A percentile compares a stretch with the other conserved stretches of the same genome.
phyloP scores from a whole-genome alignment of 768 basidiomycete genomes.

The Lentinus tigrinus region DNA sequence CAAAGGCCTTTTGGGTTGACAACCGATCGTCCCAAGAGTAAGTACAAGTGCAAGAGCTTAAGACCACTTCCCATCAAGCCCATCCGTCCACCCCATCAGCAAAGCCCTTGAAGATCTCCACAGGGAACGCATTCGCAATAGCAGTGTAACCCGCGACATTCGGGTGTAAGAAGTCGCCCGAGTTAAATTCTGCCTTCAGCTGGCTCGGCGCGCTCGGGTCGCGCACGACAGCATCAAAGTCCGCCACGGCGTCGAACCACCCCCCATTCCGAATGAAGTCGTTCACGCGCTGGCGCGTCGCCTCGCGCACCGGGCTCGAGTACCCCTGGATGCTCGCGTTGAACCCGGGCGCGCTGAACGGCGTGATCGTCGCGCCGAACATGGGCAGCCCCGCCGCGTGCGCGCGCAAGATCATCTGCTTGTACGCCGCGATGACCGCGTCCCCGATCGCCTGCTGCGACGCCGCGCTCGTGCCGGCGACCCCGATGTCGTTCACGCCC shows the following conservation, averaged over 20 bases:
- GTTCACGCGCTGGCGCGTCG: conserved; percentile 43
- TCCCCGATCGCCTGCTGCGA: conserved; percentile 39
- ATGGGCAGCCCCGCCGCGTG: conserved; percentile 43
- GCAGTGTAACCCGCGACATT: conserved; percentile 45
- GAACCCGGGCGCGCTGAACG: conserved; percentile 35
- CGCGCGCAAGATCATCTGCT: conserved; percentile 44
- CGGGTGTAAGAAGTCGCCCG: conserved; percentile 49
- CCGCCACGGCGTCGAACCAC: conserved; percentile 45
- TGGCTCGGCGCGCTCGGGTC: conserved; percentile 39
- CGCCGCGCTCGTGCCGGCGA: conserved; percentile 32
- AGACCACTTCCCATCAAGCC: conserved; percentile 2
- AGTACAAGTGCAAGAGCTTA: neutral
- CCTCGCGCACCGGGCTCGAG: conserved; percentile 39
- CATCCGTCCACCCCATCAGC: conserved; percentile 19
- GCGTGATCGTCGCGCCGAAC: conserved; percentile 52
- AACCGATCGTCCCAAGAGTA: neutral
- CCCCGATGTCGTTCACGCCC: conserved; percentile 55
- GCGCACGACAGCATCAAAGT: conserved; percentile 43
- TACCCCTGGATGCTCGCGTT: conserved; percentile 34
- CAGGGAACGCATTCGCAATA: conserved; percentile 41
- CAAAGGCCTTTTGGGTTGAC: too few relatives aligned
- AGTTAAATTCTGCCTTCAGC: conserved; percentile 38
- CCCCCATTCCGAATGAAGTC: conserved; percentile 41
- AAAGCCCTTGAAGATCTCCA: conserved; percentile 37
- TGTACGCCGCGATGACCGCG: conserved; percentile 42